These are phyloP conservation scores for Syzygium aromaticum DNA, from an alignment of 345 rosid genomes.

Conservation along the genomic window DNA sequence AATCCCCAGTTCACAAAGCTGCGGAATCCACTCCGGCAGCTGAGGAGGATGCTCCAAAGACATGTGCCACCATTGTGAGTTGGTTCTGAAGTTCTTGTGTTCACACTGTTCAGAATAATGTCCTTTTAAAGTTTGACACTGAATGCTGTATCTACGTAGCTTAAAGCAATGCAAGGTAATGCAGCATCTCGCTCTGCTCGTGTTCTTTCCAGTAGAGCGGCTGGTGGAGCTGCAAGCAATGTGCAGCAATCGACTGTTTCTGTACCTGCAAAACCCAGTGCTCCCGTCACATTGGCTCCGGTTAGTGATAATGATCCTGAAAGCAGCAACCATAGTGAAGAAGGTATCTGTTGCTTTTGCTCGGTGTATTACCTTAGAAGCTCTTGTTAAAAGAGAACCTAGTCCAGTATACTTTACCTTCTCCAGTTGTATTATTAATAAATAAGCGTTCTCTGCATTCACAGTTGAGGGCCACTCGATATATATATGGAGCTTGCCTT, in stretches of 20 bases:
- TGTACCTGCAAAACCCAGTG: conserved; percentile 26
- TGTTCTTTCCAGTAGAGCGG: conserved; percentile 23
- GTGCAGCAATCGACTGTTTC: conserved; percentile 10
- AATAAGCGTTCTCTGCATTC: neutral
- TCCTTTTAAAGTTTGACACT: neutral
- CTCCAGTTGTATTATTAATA: neutral
- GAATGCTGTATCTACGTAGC: conserved; percentile 20
- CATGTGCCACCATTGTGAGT: conserved; percentile 81
- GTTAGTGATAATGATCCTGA: conserved; percentile 24
- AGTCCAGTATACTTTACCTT: neutral
- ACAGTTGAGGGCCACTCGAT: conserved; percentile 71
- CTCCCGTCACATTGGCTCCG: conserved; percentile 17
- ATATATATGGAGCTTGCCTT: conserved; percentile 63
- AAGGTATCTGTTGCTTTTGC: conserved; percentile 22
- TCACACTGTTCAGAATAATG: neutral
- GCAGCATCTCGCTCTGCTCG: conserved; percentile 22
- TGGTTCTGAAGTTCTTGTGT: neutral
- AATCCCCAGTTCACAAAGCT: conserved; percentile 22
- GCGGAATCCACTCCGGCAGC: conserved; percentile 31
- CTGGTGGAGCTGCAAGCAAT: conserved; percentile 20
- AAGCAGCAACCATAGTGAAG: conserved; percentile 33
- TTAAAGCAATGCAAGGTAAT: conserved; percentile 37
- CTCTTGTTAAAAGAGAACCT: neutral
- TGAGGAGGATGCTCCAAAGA: conserved; percentile 59
- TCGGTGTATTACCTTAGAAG: neutral